Percentiles rank a stretch among this genome's conserved stretches.
phyloP scores from a whole-genome alignment of 345 rosid species.

The Syzygium aqueum region DNA sequence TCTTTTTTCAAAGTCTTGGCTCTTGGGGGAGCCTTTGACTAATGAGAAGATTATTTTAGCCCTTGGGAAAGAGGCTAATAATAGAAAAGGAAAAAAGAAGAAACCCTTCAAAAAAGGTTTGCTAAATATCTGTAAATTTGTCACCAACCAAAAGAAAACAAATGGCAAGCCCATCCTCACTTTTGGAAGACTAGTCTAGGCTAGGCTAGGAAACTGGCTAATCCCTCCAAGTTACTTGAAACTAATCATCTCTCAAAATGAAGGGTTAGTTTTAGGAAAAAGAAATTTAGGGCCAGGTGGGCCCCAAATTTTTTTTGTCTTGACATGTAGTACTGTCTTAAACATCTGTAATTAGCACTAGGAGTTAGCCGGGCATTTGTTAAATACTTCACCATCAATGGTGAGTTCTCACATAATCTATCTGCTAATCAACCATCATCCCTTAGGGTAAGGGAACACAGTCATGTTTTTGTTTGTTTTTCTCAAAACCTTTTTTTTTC shows the following conservation, averaged over 20 bases:
- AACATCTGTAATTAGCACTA: not conserved
- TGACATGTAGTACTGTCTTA: not conserved
- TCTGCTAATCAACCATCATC: slow-evolving; percentile 16
- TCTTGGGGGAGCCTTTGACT: not conserved
- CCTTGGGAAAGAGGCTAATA: not conserved
- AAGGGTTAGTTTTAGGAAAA: not conserved
- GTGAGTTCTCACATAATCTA: slow-evolving; percentile 22
- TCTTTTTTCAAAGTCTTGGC: not conserved
- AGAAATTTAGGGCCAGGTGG: not conserved
- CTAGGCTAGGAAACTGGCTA: not conserved
- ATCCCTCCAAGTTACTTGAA: not conserved
- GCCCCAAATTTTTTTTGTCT: not conserved
- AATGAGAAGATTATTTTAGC: not conserved
- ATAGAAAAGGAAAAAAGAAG: not conserved
- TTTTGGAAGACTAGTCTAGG: not conserved
- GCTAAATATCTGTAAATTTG: not conserved
- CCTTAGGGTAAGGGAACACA: slow-evolving; percentile 39
- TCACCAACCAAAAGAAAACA: not conserved
- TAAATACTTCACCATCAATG: not conserved
- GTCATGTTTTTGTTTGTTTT: not conserved
- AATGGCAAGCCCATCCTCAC: not conserved
- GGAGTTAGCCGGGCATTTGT: not conserved
- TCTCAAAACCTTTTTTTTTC: slow-evolving; percentile 8
- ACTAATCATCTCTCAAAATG: not conserved
- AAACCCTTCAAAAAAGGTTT: not conserved